phyloP scores from a whole-genome alignment of 345 rosid species.

The Sonneratia alba region DNA sequence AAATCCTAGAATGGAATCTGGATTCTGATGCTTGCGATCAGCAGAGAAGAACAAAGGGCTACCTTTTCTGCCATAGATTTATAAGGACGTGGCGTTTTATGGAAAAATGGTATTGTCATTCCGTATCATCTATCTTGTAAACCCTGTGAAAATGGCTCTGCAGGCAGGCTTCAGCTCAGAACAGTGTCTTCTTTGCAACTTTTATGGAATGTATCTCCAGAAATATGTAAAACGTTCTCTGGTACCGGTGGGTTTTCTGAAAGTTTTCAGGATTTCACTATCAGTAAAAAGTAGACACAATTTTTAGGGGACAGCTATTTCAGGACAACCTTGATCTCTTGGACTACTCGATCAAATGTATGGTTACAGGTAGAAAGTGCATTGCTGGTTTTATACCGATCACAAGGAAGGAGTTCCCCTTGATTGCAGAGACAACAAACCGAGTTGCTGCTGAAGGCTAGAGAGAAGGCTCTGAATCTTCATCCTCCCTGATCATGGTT shows the following conservation, averaged over 20 bases:
- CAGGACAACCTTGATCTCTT: neutral
- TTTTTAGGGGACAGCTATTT: neutral
- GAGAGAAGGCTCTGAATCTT: constrained; percentile 51
- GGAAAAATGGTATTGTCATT: neutral
- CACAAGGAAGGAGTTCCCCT: neutral
- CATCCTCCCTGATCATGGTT: constrained; percentile 46
- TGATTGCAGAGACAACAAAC: constrained; percentile 32
- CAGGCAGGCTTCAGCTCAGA: neutral
- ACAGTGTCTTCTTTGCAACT: neutral
- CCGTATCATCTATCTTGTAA: neutral
- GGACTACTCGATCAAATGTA: neutral
- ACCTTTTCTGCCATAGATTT: too few species aligned
- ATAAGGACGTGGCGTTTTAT: too few species aligned
- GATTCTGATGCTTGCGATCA: too few species aligned
- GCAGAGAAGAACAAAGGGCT: too few species aligned
- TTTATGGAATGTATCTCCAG: too few species aligned
- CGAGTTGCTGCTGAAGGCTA: constrained; percentile 39
- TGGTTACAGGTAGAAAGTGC: neutral
- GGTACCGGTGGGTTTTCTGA: too few species aligned
- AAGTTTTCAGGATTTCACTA: neutral
- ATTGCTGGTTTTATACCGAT: neutral
- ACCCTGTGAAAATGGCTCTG: neutral
- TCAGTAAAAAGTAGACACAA: neutral
- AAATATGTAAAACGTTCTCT: too few species aligned
- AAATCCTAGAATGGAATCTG: too few species aligned